Base-by-base conservation (phyloP, 2,329 filamentous ascomycete species). In the Neoscytalidium dimidiatum region DNA sequence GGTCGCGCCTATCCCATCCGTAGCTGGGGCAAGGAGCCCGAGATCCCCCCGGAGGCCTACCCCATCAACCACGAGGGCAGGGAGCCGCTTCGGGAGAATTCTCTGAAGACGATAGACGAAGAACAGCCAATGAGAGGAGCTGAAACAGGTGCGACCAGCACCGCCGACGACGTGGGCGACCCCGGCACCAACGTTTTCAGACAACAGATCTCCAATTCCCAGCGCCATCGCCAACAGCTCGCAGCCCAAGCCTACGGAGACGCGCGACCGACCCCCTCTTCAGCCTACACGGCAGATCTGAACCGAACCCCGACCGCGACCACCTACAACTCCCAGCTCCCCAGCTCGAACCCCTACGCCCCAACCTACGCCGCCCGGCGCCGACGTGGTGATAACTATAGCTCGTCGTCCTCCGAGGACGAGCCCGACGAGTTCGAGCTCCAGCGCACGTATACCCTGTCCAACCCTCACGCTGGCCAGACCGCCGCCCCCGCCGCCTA, bases 1-100 rank as follows among this genome's bases (percentile, higher is more conserved):
- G 85, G 85, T 9, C 82, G 85, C 9, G 85, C 85, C 26, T 84
- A 86, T 69, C 83, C 85, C 1, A 86, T 87, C 68, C 81, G 85
- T 23, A 80, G 79, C 28, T 87, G 85, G 85, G 85, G 83, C n/a
- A 79, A 75, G 13, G 79, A 80, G 43, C 81, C 82, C 3, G 70
- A 72, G 4, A 70, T 72, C 3, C 76, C 75, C 6, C 70, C 71
- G 17, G 62, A 64, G 17, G 61, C 60, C 8, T 67, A 48, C 26
- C 35, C 69, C 3, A 69, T 70, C 4, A 67, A 69, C 11, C 67
- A 72, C 4, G 75, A 78, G 29, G 64, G 64, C 26, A 67, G 72
- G 8, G 71, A 75, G 56, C 74, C 73, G 2, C 67, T 78, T 17
- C 72, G 71, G 7, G 11, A 38, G 13, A 68, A 69, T 2, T 69